A percentile compares a stretch with the other conserved stretches of the same genome.
Conservation (phyloP, 2,329 filamentous ascomycete species). For the Acrodontium crateriforme region DNA sequence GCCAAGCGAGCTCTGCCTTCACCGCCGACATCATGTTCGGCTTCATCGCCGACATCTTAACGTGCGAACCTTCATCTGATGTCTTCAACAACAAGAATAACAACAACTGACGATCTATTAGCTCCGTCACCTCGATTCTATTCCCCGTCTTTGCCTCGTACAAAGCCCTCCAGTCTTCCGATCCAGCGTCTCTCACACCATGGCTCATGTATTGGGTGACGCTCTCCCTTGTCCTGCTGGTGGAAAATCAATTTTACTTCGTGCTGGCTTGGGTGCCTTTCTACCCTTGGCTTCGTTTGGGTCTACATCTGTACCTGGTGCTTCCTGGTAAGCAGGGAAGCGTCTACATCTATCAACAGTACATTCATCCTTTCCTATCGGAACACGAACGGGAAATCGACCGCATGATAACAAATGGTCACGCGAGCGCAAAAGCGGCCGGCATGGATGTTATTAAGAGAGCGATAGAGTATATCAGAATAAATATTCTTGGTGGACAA, state of each 20-base stretch:
- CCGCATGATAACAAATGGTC: slow-evolving; percentile 67
- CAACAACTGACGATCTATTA: slow-evolving; percentile 26
- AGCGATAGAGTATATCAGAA: slow-evolving; percentile 45
- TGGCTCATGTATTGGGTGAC: slow-evolving; percentile 99
- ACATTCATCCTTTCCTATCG: slow-evolving; percentile 76
- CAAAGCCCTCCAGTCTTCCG: slow-evolving; percentile 87
- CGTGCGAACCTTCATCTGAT: slow-evolving; percentile 39
- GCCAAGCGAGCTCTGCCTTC: too few relatives aligned
- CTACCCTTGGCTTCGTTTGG: slow-evolving; percentile 79
- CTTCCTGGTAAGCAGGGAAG: slow-evolving; percentile 96
- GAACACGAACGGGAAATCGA: slow-evolving; percentile 84
- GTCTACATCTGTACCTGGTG: slow-evolving; percentile 84
- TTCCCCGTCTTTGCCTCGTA: slow-evolving; percentile 96
- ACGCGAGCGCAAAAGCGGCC: slow-evolving; percentile 63
- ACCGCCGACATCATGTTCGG: slow-evolving; percentile 54
- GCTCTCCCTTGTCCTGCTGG: slow-evolving; percentile 63
- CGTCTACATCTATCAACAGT: slow-evolving; percentile 66
- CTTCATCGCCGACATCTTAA: slow-evolving; percentile 62
- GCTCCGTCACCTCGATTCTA: slow-evolving; percentile 75
- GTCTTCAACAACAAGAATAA: slow-evolving; percentile 8
- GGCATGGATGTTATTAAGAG: slow-evolving; percentile 47
- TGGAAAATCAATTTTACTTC: slow-evolving; percentile 79
- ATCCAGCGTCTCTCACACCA: slow-evolving; percentile 79
- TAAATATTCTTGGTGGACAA: slow-evolving; percentile 65
- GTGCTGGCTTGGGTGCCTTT: slow-evolving; percentile 86